Percentiles rank a stretch among this genome's conserved stretches.
phyloP scores from a whole-genome alignment of 2,329 filamentous ascomycete species.

The Penicillium italicum region DNA sequence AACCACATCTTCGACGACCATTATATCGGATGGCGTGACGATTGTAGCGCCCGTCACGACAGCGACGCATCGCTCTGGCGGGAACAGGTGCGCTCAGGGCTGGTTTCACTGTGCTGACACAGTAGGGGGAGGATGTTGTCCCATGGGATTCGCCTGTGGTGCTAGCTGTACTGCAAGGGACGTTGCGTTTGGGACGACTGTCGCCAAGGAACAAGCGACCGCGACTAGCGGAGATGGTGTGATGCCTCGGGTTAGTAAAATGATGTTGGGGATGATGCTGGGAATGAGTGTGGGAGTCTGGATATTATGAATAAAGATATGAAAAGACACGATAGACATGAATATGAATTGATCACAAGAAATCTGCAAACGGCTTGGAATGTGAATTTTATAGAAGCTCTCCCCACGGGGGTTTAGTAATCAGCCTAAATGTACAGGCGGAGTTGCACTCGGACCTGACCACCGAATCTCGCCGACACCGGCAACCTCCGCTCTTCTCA shows the following conservation, averaged over 20 bases:
- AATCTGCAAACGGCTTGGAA: neutral
- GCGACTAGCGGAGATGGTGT: constrained; percentile 6
- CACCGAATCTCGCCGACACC: constrained; percentile 25
- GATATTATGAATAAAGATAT: neutral
- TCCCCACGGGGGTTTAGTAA: constrained; percentile 14
- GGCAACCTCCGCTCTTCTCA: constrained; percentile 8
- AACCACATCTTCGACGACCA: constrained; percentile 61
- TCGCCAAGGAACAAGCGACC: constrained; percentile 36
- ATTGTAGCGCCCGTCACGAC: constrained; percentile 60
- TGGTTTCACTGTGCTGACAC: constrained; percentile 70
- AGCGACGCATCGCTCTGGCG: constrained; percentile 36
- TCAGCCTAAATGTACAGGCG: constrained; percentile 2
- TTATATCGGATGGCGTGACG: constrained; percentile 63
- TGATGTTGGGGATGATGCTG: neutral
- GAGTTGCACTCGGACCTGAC: constrained; percentile 6
- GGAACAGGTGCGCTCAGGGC: constrained; percentile 62
- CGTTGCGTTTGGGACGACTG: constrained; percentile 53
- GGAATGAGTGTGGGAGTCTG: constrained; percentile 6
- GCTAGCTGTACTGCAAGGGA: constrained; percentile 63
- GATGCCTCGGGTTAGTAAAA: neutral
- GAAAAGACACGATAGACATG: neutral
- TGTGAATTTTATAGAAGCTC: neutral
- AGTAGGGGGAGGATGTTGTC: constrained; percentile 79
- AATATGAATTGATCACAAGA: neutral
- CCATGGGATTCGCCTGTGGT: constrained; percentile 70